Base-by-base conservation (phyloP, 139 green algal species). In the Chlamydomonas sp. region DNA sequence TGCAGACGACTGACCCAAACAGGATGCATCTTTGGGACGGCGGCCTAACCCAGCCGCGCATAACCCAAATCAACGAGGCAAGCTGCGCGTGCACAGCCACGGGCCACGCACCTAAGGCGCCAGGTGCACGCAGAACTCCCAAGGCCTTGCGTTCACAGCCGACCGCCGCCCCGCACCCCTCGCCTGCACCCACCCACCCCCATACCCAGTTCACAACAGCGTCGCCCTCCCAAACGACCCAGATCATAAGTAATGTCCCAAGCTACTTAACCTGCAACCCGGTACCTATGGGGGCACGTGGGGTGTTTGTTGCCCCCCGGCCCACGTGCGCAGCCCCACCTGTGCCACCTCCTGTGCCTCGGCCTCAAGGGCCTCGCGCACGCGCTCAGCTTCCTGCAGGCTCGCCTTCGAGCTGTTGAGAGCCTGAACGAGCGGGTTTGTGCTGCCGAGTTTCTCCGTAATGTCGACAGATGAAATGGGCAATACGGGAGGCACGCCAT, bases 311-410 rank as follows among this genome's bases (percentile, higher is more conserved):
- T 1, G 66, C 12, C 31, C 76, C 63, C 31, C 16, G 76, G 7
- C 9, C 14, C 10, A 8, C 17, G 12, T 49, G 9, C 12, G 59
- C 12, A 60, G 4, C 14, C 83, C 1, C 85, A 90, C 85, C 85
- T 90, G 85, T 16, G 89, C 89, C n/a, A 90, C 90, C 75, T 93
- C 90, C 68, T 90, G 90, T 12, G 90, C 92, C 91, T 94, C 90
- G 61, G 92, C 92, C 72, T 95, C 92, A 12, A 95, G 91, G 17
- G 90, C 89, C 79, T 94, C 92, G 1, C 90, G 79, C 75, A 93
- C 83, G 1, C 78, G 85, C 66, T 83, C 84, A 15, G 87, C 85
- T 82, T 95, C 89, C 31, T 69, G 17, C 17, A 93, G 58, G 61
- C 66, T 78, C 5, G 74, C 78, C 62, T 91, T 79, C 31, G 78